Conservation (phyloP, 106 monocot genomes). For the Triglochin maritima region DNA sequence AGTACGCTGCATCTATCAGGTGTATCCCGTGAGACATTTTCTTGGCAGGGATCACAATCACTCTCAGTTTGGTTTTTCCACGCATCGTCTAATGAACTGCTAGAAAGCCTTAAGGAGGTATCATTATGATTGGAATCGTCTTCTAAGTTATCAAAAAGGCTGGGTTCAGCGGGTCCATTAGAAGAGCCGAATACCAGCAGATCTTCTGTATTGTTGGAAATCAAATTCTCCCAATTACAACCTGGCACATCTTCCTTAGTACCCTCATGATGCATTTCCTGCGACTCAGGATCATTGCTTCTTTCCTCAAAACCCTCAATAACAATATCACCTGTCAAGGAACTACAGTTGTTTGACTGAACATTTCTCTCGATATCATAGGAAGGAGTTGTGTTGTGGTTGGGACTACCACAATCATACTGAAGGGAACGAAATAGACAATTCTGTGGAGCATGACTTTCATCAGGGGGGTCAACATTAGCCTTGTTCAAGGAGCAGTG, state of each 20-base stretch:
- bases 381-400: not conserved
- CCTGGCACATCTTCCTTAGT: not conserved
- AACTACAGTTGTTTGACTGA: not conserved
- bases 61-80: no score
- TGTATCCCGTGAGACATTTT: no score
- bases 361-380: not conserved
- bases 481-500: constrained; percentile 1
- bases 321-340: not conserved
- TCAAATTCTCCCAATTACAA: constrained; percentile 38
- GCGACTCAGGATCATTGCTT: not conserved
- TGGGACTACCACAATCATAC: not conserved
- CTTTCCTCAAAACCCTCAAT: not conserved
- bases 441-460: not conserved
- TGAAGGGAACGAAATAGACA: not conserved
- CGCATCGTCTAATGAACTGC: no score
- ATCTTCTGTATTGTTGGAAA: constrained; percentile 34
- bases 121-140: not conserved
- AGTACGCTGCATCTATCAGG: no score
- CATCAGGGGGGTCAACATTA: not conserved
- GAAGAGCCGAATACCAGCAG: constrained; percentile 33
- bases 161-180: not conserved
- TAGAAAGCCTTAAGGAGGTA: not conserved
- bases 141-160: not conserved
- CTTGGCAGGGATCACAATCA: no score
- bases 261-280: not conserved